phyloP scores from a whole-genome alignment of 2,329 filamentous ascomycete genomes.

The Cercospora janseana region DNA sequence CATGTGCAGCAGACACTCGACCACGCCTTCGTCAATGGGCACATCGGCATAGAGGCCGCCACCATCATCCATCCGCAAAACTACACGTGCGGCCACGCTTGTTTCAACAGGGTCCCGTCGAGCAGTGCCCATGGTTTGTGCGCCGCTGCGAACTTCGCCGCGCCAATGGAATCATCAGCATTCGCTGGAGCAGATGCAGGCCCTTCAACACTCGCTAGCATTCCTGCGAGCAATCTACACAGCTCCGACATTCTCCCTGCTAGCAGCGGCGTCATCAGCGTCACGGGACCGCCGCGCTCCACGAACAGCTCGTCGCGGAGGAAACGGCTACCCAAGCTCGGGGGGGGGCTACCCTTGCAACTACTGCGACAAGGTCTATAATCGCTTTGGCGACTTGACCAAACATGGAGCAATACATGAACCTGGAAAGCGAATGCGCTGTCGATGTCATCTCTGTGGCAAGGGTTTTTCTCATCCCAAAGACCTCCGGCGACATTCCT shows the following conservation, averaged over 20 bases:
- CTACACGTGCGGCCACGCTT: not conserved
- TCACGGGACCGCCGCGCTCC: conserved; percentile 1
- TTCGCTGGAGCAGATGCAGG: not conserved
- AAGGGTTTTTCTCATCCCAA: not conserved
- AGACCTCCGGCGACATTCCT: conserved; percentile 4
- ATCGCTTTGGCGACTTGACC: conserved; percentile 3
- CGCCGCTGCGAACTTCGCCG: not conserved
- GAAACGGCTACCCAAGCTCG: conserved; percentile 2
- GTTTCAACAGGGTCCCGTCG: not conserved
- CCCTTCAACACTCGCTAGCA: not conserved
- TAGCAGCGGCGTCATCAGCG: not conserved
- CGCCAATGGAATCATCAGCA: not conserved
- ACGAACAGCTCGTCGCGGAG: conserved; percentile 3
- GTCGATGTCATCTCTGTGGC: conserved; percentile 3
- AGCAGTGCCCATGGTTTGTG: not conserved
- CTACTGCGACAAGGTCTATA: not conserved
- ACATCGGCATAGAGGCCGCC: not conserved
- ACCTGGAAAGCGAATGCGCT: conserved; percentile 1
- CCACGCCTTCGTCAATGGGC: not conserved
- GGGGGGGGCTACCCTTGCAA: conserved; percentile 2
- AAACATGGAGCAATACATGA: conserved; percentile 3
- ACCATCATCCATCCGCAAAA: not conserved
- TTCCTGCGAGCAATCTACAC: not conserved
- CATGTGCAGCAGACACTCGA: not conserved
- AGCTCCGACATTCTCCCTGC: conserved; percentile 7